Conservation (phyloP, 1,284 basidiomycete species). For the Ceratobasidium sp. region DNA sequence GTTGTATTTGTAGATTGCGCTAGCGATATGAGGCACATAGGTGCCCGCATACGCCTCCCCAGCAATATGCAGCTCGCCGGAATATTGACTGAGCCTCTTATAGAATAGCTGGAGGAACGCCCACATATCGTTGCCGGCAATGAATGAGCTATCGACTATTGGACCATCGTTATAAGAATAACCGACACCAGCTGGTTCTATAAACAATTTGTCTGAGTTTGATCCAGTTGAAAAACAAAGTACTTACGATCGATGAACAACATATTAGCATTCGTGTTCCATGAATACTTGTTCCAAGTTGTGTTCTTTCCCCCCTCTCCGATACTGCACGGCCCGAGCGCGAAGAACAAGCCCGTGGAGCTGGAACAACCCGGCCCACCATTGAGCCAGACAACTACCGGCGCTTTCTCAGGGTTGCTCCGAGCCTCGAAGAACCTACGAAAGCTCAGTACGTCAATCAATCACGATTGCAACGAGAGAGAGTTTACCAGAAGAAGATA, state of each 20-base stretch:
- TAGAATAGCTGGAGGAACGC: constrained; percentile 67
- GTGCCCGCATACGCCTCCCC: constrained; percentile 68
- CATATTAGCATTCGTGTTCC: constrained; percentile 63
- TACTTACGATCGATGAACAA: constrained; percentile 59
- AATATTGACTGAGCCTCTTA: constrained; percentile 56
- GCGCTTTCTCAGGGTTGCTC: constrained; percentile 62
- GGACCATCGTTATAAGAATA: constrained; percentile 63
- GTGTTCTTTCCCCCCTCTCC: constrained; percentile 61
- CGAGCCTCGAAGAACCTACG: constrained; percentile 60
- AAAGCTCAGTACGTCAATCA: background rate
- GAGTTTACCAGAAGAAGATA: constrained; percentile 57
- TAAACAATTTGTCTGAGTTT: background rate
- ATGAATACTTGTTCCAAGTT: constrained; percentile 63
- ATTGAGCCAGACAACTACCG: constrained; percentile 64
- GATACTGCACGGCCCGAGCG: constrained; percentile 66
- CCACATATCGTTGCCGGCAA: constrained; percentile 63
- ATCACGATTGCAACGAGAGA: constrained; percentile 46
- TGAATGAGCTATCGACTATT: constrained; percentile 59
- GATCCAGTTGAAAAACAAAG: background rate
- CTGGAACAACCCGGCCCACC: constrained; percentile 60
- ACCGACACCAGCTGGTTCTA: constrained; percentile 64
- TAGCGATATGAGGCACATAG: constrained; percentile 59
- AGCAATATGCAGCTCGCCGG: constrained; percentile 54
- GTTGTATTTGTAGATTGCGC: constrained; percentile 60
- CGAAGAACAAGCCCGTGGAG: constrained; percentile 58